Evolutionary conservation across 2,329 filamentous ascomycete genomes (phyloP).

Genomic region (Scedosporium dehoogii): DNA sequence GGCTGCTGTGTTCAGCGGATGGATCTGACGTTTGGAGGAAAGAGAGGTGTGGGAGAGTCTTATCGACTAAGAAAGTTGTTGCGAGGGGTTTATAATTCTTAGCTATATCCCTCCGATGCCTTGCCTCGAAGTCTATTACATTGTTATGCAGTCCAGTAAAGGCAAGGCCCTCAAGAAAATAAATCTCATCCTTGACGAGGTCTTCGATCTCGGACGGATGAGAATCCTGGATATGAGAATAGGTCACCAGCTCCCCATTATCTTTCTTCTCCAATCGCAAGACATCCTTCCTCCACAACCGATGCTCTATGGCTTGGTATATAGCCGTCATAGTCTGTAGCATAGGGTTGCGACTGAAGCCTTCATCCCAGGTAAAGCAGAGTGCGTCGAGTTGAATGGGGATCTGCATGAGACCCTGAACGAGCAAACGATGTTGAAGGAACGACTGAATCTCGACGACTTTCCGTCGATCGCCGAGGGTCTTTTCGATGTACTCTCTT

Average conservation of each 20-base stretch:
- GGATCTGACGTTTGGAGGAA: constrained; percentile 25
- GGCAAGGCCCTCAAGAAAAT: constrained; percentile 21
- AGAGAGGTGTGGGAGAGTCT: constrained; percentile 19
- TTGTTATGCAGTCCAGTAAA: constrained; percentile 24
- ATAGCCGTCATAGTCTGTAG: constrained; percentile 26
- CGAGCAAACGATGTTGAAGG: constrained; percentile 19
- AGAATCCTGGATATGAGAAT: neutral
- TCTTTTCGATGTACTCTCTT: constrained; percentile 18
- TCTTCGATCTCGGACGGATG: constrained; percentile 2
- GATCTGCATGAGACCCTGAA: constrained; percentile 28
- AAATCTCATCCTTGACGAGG: constrained; percentile 12
- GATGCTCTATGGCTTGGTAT: constrained; percentile 22
- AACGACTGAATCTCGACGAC: constrained; percentile 20
- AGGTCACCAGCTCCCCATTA: constrained; percentile 2
- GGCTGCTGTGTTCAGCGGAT: constrained; percentile 7
- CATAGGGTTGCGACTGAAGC: constrained; percentile 5
- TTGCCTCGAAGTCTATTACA: constrained; percentile 21
- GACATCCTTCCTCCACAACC: constrained; percentile 28
- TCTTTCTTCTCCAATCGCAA: constrained; percentile 16
- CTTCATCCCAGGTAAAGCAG: constrained; percentile 24
- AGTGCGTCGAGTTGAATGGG: constrained; percentile 34
- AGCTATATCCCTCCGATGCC: constrained; percentile 13
- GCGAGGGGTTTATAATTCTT: constrained; percentile 8
- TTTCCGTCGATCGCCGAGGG: constrained; percentile 7
- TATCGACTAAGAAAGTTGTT: constrained; percentile 7